Evolutionary conservation across 116 monocot genomes (phyloP), one percentile per base, ranked within the genome.

Genomic region (Phalaenopsis hybrid): DNA sequence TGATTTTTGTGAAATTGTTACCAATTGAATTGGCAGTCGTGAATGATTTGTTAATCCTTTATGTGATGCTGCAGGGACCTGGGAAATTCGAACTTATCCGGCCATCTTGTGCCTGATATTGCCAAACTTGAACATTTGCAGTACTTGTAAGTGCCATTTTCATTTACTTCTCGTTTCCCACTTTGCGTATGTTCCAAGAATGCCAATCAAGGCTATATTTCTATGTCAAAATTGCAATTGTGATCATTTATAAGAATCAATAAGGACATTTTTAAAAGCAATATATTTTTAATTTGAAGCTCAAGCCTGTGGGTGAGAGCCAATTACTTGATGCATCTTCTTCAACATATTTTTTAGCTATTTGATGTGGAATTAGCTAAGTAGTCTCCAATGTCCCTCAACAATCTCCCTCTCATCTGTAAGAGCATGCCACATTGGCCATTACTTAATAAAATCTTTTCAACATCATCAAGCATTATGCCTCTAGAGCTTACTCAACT

Each of bases 81-180:
- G 21, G 98, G 95, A 16, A 94, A 93, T 91, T 93, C 95, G 57
- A 92, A 98, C 74, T 85, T 98, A 81, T 91, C 93, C 81, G 98
- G 95, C 20, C 94, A 91, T 81, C 80, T 98, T 76, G 95, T 93
- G 45, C 88, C 98, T 82, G 95, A 98, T 74, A 92, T 98, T 86
- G 95, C 92, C 74, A 93, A 88, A 79, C 92, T 98, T 81, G 90
- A 95, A 83, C 94, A 93, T 87, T 87, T 98, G 77, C 98, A 98
- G 48, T 98, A 98, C 82, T 80, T 98, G 98, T 98, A 93, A 94
- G 85, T 75, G 8, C 61, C 72, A 28, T 73, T 58, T 41, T 48
- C 48, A 6, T n/a, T 52, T 81, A n/a, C 7, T 59, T 49, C 45
- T 0, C 75, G 55, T n/a, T 25, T 48, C 50, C 31, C 16, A 81